A percentile compares a stretch with the other conserved stretches of the same genome.
Conservation (phyloP, 257 asterid genomes). For the Nicotiana obtusifolia region DNA sequence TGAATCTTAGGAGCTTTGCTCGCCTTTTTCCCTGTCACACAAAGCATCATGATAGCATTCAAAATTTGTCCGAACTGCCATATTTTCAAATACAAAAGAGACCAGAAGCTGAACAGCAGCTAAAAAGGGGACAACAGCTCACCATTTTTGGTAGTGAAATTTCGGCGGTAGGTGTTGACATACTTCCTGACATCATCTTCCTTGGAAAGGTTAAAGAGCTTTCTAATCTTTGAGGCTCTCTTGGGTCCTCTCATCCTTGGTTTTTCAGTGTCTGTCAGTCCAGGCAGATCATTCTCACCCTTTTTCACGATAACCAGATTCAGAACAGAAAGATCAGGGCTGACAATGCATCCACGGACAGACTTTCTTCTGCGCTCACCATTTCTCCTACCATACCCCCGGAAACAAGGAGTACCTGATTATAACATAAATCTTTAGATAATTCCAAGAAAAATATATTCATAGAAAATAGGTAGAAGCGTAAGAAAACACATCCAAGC, state of each 20-base stretch:
- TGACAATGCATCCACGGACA: conserved; percentile 11
- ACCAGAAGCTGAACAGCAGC: neutral
- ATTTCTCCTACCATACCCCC: conserved; percentile 10
- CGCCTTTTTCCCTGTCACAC: neutral
- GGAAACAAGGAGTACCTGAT: conserved; percentile 8
- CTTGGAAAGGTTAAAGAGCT: conserved; percentile 11
- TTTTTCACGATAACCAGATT: conserved; percentile 8
- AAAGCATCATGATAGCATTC: neutral
- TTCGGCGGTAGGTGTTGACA: conserved; percentile 3
- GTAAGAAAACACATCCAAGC: neutral
- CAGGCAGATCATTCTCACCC: conserved; percentile 13
- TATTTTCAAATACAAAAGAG: neutral
- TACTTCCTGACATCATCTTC: conserved; percentile 13
- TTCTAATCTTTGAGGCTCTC: conserved; percentile 12
- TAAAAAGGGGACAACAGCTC: neutral
- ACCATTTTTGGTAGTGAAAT: conserved; percentile 6
- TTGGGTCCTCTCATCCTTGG: conserved; percentile 16
- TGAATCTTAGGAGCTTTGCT: conserved; percentile 9
- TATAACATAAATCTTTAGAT: neutral
- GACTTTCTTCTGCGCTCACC: conserved; percentile 12
- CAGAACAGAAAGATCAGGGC: conserved; percentile 10
- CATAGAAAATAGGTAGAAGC: neutral
- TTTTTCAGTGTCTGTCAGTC: conserved; percentile 7
- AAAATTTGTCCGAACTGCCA: neutral
- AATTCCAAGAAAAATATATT: neutral